A percentile compares a stretch with the other conserved stretches of the same genome.
Evolutionary conservation across 768 basidiomycete genomes (phyloP).

Genomic region (Amylocystis lapponica): DNA sequence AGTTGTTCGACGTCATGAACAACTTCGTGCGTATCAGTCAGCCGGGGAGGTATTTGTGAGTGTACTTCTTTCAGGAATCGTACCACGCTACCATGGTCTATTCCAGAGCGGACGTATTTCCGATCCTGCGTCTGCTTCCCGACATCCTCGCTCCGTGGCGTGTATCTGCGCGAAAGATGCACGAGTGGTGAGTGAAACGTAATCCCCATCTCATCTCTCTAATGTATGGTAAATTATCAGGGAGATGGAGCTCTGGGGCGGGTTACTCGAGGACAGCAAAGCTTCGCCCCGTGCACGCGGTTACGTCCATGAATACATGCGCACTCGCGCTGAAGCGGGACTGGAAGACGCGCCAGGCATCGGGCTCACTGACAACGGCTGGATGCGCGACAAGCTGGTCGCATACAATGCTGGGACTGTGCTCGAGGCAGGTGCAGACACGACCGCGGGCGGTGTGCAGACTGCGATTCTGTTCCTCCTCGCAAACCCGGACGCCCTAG

Average conservation of each 20-base stretch:
- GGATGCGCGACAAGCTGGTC: slow-evolving; percentile 26
- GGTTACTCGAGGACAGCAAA: slow-evolving; percentile 1
- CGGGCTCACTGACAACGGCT: slow-evolving; percentile 22
- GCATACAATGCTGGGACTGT: slow-evolving; percentile 25
- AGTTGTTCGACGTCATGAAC: slow-evolving; percentile 22
- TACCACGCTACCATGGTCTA: neutral
- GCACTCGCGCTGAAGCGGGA: slow-evolving; percentile 18
- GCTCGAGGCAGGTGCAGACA: slow-evolving; percentile 28
- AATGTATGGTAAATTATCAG: neutral
- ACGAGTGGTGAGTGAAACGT: slow-evolving; percentile 17
- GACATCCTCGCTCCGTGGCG: slow-evolving; percentile 23
- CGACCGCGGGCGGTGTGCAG: slow-evolving; percentile 23
- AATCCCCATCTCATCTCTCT: neutral
- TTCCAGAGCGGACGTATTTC: slow-evolving; percentile 17
- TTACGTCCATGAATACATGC: slow-evolving; percentile 2
- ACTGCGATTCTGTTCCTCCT: slow-evolving; percentile 21
- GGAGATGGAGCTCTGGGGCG: slow-evolving; percentile 5
- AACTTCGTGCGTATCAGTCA: slow-evolving; percentile 22
- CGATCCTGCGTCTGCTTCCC: slow-evolving; percentile 22
- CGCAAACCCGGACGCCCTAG: slow-evolving; percentile 15
- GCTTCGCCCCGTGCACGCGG: neutral
- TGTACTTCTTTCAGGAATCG: neutral
- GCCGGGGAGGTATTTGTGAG: slow-evolving; percentile 23
- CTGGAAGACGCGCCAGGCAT: slow-evolving; percentile 21
- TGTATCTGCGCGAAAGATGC: slow-evolving; percentile 19